These are phyloP conservation scores for Backusella luteola DNA, from an alignment of 192 early-diverging fungal species.

Conservation along the genomic window DNA sequence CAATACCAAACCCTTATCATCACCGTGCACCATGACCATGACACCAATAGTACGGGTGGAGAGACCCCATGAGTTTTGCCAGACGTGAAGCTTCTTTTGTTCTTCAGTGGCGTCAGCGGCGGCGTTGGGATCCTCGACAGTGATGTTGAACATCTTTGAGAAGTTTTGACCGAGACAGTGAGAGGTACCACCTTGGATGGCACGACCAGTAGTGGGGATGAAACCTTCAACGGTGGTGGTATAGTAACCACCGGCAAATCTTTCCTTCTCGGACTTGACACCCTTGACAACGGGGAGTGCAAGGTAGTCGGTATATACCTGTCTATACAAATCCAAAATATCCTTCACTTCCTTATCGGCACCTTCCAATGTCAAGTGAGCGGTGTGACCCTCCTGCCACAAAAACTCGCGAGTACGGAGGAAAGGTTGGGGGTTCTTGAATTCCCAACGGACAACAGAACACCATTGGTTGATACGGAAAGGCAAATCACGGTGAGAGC, in stretches of 20 bases:
- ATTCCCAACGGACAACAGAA: constrained; percentile 99
- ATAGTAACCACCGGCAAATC: constrained; percentile 97
- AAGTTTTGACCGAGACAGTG: constrained; percentile 99
- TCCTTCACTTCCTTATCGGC: constrained; percentile 84
- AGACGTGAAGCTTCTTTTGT: constrained; percentile 76
- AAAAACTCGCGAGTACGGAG: constrained; percentile 98
- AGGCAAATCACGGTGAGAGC: constrained; percentile 95
- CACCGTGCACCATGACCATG: constrained; percentile 99
- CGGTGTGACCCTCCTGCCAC: constrained; percentile 99
- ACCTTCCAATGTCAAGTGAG: constrained; percentile 86
- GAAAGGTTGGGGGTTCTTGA: constrained; percentile 99
- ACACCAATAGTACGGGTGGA: constrained; percentile 97
- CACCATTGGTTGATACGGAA: constrained; percentile 99
- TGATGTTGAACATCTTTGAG: constrained; percentile 97
- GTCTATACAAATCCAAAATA: constrained; percentile 93
- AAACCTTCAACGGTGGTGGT: constrained; percentile 99
- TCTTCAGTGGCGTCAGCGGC: constrained; percentile 49
- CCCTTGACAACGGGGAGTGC: constrained; percentile 97
- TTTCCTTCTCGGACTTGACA: constrained; percentile 98
- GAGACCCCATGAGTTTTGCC: constrained; percentile 99
- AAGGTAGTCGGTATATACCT: constrained; percentile 95
- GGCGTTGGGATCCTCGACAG: constrained; percentile 82
- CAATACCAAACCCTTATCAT: constrained; percentile 97
- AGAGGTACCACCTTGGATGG: constrained; percentile 97
- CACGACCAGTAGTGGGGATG: constrained; percentile 95